Base-by-base conservation (phyloP, 129 eudicot species). In the Artemisia tridentata region DNA sequence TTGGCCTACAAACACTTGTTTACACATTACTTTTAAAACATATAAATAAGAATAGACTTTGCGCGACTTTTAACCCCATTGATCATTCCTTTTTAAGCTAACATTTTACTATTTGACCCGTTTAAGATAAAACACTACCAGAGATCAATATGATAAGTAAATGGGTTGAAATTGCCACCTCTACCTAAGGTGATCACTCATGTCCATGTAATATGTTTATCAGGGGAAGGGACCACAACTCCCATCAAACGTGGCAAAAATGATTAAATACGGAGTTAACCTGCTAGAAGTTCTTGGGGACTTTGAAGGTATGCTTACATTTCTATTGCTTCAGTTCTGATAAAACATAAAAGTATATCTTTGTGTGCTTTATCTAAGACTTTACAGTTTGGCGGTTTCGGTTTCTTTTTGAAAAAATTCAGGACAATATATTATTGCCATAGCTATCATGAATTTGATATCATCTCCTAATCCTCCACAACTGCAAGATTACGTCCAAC, bases 251-350 rank as follows among this genome's bases (percentile, higher is more conserved):
- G 65, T 84, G 71, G 81, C 81, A 67, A 38, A 65, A 80, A 66
- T 81, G 83, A 58, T 84, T 57, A 80, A 78, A 20, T 74, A 78
- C 67, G 88, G 88, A 70, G 83, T 84, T 49, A 84, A 84, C 72
- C 72, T 78, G 45, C 63, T 80, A 41, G 82, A 84, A 75, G 81
- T 68, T 38, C 10, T 75, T 59, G 88, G 88, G 23, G 54, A 84
- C 27, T 80, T 84, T 58, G 72, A 81, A 74, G 86, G 86, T 82
- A 78, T 68, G 62, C 62, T 51, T 79, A 52, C 73, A 59, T 73
- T 43, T 52, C 23, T 63, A 63, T 64, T 68, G 43, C 65, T 72
- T 67, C 46, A 17, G 51, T n/a, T 65, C 57, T 52, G 29, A 65
- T 29, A 29, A 73, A 46, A 18, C 20, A 65, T 29, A 29, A 73